phyloP scores from a whole-genome alignment of 2,329 filamentous ascomycete genomes.

The Ceratocystis harringtonii region DNA sequence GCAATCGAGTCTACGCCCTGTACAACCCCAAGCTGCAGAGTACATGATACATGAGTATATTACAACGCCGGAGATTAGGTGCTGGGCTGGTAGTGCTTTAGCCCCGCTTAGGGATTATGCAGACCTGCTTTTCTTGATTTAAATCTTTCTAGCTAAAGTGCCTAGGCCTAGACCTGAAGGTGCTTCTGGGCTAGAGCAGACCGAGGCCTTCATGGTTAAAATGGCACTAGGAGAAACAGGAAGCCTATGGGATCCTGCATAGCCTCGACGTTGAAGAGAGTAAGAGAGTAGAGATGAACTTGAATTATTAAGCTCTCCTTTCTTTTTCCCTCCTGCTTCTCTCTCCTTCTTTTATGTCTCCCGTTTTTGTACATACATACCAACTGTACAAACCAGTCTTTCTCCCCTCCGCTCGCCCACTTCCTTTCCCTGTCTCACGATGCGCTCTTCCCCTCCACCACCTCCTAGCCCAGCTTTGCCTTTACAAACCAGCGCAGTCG shows the following conservation, averaged over 20 bases:
- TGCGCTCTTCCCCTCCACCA: constrained; percentile 6
- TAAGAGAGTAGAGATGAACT: neutral
- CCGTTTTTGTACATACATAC: no score
- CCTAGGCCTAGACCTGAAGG: neutral
- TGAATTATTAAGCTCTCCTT: neutral
- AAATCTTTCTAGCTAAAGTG: neutral
- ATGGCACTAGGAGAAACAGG: neutral
- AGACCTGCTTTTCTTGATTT: no score
- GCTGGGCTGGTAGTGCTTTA: no score
- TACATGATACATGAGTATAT: no score
- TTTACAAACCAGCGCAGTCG: constrained; percentile 37
- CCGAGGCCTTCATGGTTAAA: no score
- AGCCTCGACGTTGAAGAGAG: neutral
- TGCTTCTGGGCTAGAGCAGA: neutral
- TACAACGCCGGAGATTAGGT: no score
- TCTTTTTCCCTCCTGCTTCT: neutral
- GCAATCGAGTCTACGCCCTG: no score
- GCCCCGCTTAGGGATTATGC: no score
- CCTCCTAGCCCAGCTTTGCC: constrained; percentile 8
- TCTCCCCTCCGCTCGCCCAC: neutral
- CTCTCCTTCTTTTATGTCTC: neutral
- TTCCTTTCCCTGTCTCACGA: constrained; percentile 4
- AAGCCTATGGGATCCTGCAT: neutral
- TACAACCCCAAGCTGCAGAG: no score
- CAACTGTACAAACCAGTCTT: neutral